Base-by-base conservation (phyloP, 139 green algal species). In the Eudorina sp. region DNA sequence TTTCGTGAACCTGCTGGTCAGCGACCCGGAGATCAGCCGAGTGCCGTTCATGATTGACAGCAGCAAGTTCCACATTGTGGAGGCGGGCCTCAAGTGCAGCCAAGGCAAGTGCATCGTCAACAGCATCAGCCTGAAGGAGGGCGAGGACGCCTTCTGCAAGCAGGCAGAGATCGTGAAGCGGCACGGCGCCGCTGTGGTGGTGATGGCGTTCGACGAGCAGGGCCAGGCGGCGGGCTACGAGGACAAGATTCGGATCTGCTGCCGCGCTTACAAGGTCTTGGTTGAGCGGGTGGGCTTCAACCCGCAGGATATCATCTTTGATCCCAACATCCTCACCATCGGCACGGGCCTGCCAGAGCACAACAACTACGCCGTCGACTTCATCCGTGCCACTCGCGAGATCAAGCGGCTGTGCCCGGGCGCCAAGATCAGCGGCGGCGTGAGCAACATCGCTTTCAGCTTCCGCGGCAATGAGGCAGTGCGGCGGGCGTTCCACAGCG, bases 321-420 rank as follows among this genome's bases (percentile, higher is more conserved):
- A 99, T 90, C 98, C 98, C 92, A 99, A 99, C 94, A 99, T 99
- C 90, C 94, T 99, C 18, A 99, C 98, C n/a, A 94, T 99, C 14
- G 98, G 97, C 90, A 99, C 98, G 9, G 98, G 98, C n/a, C 88
- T 99, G 88, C 75, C 95, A 19, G 98, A 99, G 95, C 98, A 99
- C 95, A 99, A 99, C 96, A 99, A 99, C 95, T 99, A 99, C 84
- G 98, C 95, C 0, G 97, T 99, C 31, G 97, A 99, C 95, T 99
- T 99, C 94, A 97, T 99, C 93, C 88, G 90, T 8, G 97, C 98
- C 11, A 98, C 94, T 4, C 78, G 91, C 34, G 95, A 98, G 90
- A 99, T 99, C 93, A 99, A 99, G 96, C 93, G 94, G 0, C 19
- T 97, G 40, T 99, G 98, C 94, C 98, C 98, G 0, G 97, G 97